Base-by-base conservation (phyloP, 1,284 basidiomycete species). In the Neolentinus lepideus region DNA sequence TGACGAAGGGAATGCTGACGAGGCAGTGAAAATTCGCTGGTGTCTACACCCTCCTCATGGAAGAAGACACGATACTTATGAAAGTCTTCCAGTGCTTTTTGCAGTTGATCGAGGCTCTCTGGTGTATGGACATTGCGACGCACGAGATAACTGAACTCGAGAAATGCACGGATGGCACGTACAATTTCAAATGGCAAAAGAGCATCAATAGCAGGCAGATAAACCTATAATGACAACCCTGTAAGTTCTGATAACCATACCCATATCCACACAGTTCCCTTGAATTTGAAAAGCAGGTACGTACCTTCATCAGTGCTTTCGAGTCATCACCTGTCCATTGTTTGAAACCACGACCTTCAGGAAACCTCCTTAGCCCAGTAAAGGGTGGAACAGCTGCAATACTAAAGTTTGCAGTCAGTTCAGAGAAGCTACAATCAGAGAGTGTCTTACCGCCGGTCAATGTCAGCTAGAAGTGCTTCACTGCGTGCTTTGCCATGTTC, bases 241-340 rank as follows among this genome's bases (percentile, higher is more conserved):
- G n/a, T n/a, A n/a, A n/a, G n/a, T n/a, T n/a, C n/a, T n/a, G n/a
- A n/a, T n/a, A n/a, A n/a, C n/a, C n/a, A 16, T 35, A 16, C 9
- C 9, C 16, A 16, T 35, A 35, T 16, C 6, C 38, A 43, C n/a
- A 16, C 38, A n/a, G 38, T 43, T 4, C 6, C 19, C 6, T 43
- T 8, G n/a, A 6, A 43, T 31, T 31, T 4, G 16, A 8, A n/a
- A 43, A 43, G n/a, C n/a, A 43, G 25, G n/a, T 29, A 55, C 36
- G 38, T 38, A 61, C 60, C 55, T 58, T 61, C 59, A 61, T 57
- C 1, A 63, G 27, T 9, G 56, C 56, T 35, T 63, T 62, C 2
- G 62, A 60, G 52, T 66, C 64, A 19, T 56, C 51, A 0, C 64
- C 64, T 1, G 62, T 63, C 61, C 59, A 63, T 43, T 63, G 63